phyloP scores from a whole-genome alignment of 805 yeast genomes.

The Sugiyamaella smithiae region DNA sequence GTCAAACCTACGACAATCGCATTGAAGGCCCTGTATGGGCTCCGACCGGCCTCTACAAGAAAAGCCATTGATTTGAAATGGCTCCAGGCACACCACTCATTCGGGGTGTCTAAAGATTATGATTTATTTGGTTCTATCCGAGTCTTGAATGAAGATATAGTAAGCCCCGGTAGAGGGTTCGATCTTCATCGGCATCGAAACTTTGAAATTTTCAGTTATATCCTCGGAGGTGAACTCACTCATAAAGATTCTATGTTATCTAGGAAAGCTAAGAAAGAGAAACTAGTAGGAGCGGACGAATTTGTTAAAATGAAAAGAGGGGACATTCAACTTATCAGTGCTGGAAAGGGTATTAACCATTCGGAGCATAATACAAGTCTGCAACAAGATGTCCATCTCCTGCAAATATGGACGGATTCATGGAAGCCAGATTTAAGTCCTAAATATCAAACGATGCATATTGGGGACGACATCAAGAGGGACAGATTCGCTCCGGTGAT shows the following conservation, averaged over 20 bases:
- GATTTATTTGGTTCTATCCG: neutral
- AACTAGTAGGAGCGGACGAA: neutral
- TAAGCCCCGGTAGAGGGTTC: conserved; percentile 3
- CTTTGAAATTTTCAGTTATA: conserved; percentile 9
- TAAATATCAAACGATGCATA: neutral
- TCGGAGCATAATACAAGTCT: conserved; percentile 6
- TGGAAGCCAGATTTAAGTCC: conserved; percentile 5
- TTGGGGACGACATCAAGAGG: conserved; percentile 2
- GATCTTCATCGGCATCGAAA: conserved; percentile 7
- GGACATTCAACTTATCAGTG: conserved; percentile 6
- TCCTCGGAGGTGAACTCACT: conserved; percentile 2
- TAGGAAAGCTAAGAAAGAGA: neutral
- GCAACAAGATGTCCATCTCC: neutral
- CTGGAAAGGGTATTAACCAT: conserved; percentile 7
- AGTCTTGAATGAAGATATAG: conserved; percentile 6
- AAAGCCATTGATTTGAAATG: neutral
- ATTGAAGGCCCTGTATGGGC: neutral
- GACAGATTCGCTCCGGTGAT: conserved; percentile 1
- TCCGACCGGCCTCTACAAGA: conserved; percentile 8
- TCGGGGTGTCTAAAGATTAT: conserved; percentile 2
- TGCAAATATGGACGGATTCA: conserved; percentile 8
- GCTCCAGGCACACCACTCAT: conserved; percentile 9
- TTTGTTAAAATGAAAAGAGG: conserved; percentile 7
- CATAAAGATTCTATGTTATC: conserved; percentile 7
- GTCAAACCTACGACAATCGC: too few relatives aligned